Conservation (phyloP, 305 asterid genomes). For the Fraxinus latifolia region DNA sequence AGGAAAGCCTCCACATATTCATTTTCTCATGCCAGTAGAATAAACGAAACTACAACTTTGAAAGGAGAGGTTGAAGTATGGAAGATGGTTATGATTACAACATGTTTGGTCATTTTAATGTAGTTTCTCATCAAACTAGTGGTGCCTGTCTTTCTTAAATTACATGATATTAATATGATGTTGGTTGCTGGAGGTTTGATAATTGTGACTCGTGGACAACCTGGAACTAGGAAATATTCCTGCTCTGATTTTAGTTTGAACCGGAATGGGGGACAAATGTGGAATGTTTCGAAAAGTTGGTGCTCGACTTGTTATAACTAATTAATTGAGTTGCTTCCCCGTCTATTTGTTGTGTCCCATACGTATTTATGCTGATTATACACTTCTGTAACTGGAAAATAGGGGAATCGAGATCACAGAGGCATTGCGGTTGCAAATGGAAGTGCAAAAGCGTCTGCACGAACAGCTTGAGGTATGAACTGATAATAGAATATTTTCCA, state of each 20-base stretch:
- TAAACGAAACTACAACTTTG: not conserved
- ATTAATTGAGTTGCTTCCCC: not conserved
- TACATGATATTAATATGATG: not conserved
- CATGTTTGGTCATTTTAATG: not conserved
- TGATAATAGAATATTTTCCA: not conserved
- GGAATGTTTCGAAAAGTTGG: slow-evolving; percentile 6
- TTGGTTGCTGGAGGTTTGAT: not conserved
- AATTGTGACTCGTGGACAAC: not conserved
- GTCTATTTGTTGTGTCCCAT: not conserved
- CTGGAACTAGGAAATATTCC: not conserved
- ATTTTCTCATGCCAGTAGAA: not conserved
- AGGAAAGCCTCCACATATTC: not conserved
- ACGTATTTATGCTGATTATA: slow-evolving; percentile 4
- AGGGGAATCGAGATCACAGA: slow-evolving; percentile 88
- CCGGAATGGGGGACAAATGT: not conserved
- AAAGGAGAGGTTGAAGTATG: not conserved
- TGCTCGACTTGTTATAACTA: not conserved
- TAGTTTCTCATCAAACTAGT: not conserved
- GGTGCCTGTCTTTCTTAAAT: slow-evolving; percentile 3
- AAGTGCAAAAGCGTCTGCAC: slow-evolving; percentile 85
- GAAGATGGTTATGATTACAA: not conserved
- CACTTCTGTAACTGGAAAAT: slow-evolving; percentile 24
- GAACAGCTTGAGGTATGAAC: slow-evolving; percentile 82
- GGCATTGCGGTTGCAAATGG: slow-evolving; percentile 82
- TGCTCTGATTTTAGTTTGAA: not conserved